Conservation (phyloP, 2,329 filamentous ascomycete species). For the Apiospora phragmitis region DNA sequence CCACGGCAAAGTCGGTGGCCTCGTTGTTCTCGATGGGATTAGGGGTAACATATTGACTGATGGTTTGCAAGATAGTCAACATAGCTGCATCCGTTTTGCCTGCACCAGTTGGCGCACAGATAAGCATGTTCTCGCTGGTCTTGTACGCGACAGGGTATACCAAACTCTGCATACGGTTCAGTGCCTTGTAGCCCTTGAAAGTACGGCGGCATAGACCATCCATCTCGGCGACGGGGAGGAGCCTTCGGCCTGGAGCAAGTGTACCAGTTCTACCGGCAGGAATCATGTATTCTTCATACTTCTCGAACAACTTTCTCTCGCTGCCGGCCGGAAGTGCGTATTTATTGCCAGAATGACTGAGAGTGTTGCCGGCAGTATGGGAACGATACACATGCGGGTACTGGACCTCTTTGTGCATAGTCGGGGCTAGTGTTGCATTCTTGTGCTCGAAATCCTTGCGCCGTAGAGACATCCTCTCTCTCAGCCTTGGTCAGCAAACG, state of each 20-base stretch:
- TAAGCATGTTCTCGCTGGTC: conserved; percentile 97
- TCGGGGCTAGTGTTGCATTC: conserved; percentile 66
- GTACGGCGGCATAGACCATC: conserved; percentile 89
- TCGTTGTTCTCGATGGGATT: conserved; percentile 74
- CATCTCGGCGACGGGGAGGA: conserved; percentile 78
- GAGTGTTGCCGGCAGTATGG: conserved; percentile 80
- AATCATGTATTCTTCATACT: conserved; percentile 87
- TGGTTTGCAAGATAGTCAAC: conserved; percentile 89
- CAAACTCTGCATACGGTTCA: conserved; percentile 98
- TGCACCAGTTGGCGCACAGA: conserved; percentile 95
- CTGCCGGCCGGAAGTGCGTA: conserved; percentile 81
- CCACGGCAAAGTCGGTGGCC: conserved; percentile 78
- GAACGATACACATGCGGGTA: conserved; percentile 94
- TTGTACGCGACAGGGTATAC: conserved; percentile 95
- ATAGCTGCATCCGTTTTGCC: conserved; percentile 99
- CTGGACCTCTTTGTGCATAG: conserved; percentile 69
- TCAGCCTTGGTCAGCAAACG: conserved; percentile 74
- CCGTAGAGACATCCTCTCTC: conserved; percentile 74
- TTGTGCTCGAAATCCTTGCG: conserved; percentile 84
- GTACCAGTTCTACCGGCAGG: conserved; percentile 80
- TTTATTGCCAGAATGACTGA: conserved; percentile 77
- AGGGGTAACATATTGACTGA: conserved; percentile 81
- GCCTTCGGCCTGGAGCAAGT: conserved; percentile 69
- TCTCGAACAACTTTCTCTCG: conserved; percentile 67
- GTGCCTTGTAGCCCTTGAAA: conserved; percentile 87